phyloP scores from a whole-genome alignment of 306 rosid genomes.

The peach (Prunus persica) region Prunus_persica_NCBIv2 NC_034009.1:30245001-30245500 shows the following conservation, averaged over 20 bases:
- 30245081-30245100: conserved; percentile 21
- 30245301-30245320: neutral
- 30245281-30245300: no score
- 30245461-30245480: neutral
- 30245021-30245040: conserved; percentile 58
- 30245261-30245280: no score
- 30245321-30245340: neutral
- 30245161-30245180: neutral
- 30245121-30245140: no score
- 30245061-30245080: conserved; percentile 18
- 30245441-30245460: neutral
- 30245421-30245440: neutral
- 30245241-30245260: neutral
- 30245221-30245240: neutral
- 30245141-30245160: neutral
- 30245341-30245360: neutral
- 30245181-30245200: neutral
- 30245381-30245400: neutral
- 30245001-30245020: conserved; percentile 57
- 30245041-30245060: conserved; percentile 59
- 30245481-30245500: neutral
- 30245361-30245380: neutral
- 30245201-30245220: neutral
- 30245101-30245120: neutral
- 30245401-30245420: neutral